Conservation (phyloP, 2,329 filamentous ascomycete species). For the Huntiella savannae region DNA sequence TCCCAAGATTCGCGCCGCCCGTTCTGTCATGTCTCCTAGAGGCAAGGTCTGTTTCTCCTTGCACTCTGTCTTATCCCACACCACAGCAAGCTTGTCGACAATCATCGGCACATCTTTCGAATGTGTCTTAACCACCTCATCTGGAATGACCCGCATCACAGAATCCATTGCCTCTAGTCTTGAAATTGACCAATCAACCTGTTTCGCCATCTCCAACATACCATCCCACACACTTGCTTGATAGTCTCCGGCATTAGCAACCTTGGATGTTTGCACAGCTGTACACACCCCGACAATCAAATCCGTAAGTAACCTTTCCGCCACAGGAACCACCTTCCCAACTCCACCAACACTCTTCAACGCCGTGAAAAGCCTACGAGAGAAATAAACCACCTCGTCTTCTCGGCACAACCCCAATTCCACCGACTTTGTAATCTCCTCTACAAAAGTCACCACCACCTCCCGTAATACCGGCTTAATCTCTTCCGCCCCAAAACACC, state of each 20-base stretch:
- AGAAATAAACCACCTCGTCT: conserved; percentile 8
- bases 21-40: conserved; percentile 5
- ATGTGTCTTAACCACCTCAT: too few relatives aligned
- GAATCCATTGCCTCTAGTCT: conserved; percentile 1
- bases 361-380: conserved; percentile 1
- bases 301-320: background rate
- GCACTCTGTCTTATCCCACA: too few relatives aligned
- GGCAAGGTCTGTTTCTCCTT: background rate
- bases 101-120: too few relatives aligned
- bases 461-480: conserved; percentile 3
- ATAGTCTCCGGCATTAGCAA: conserved; percentile 4
- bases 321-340: background rate
- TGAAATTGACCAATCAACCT: conserved; percentile 6
- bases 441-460: conserved; percentile 2
- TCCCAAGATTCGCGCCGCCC: conserved; percentile 4
- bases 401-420: conserved; percentile 8
- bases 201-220: conserved; percentile 2
- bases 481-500: background rate
- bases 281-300: conserved; percentile 3
- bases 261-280: conserved; percentile 4
- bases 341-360: background rate
- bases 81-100: too few relatives aligned
- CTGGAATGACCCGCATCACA: conserved; percentile 8
- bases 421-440: conserved; percentile 5
- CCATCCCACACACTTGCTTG: conserved; percentile 8